A percentile compares a stretch with the other conserved stretches of the same genome.
Evolutionary conservation across 2,329 filamentous ascomycete species (phyloP).

Genomic region (Trichoderma aggressivum): DNA sequence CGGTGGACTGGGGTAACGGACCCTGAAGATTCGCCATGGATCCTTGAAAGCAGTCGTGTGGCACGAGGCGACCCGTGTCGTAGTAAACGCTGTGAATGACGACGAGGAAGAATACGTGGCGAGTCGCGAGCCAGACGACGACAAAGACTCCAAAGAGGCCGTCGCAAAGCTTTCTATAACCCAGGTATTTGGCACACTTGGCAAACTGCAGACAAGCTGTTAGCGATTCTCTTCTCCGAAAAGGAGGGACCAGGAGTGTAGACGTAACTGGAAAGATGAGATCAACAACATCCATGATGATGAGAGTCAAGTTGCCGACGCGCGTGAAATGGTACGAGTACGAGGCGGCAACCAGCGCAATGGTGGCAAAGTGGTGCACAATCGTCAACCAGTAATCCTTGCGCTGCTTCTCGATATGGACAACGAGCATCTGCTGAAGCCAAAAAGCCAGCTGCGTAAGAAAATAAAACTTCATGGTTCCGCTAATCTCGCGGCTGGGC

Average conservation of each 20-base stretch:
- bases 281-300: constrained; percentile 92
- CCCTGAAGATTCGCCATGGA: constrained; percentile 52
- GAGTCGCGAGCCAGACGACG: constrained; percentile 74
- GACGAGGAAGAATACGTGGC: constrained; percentile 75
- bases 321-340: constrained; percentile 86
- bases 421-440: constrained; percentile 89
- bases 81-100: constrained; percentile 79
- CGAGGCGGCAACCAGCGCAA: constrained; percentile 71
- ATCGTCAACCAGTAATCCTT: constrained; percentile 98
- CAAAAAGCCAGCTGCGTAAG: constrained; percentile 89
- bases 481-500: constrained; percentile 74
- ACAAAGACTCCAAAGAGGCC: constrained; percentile 83
- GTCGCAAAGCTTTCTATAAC: constrained; percentile 74
- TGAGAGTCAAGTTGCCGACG: constrained; percentile 83
- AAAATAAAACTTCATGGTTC: constrained; percentile 82
- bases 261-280: constrained; percentile 73
- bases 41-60: constrained; percentile 68
- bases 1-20: constrained; percentile 48
- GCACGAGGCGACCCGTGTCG: constrained; percentile 60
- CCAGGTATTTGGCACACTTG: constrained; percentile 90
- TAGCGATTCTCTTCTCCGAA: not conserved
- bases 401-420: constrained; percentile 89
- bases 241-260: not conserved
- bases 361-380: constrained; percentile 91
- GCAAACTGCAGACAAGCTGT: constrained; percentile 57